Base-by-base conservation (phyloP, 2,329 filamentous ascomycete species). In the Rhynchosporium secalis region DNA sequence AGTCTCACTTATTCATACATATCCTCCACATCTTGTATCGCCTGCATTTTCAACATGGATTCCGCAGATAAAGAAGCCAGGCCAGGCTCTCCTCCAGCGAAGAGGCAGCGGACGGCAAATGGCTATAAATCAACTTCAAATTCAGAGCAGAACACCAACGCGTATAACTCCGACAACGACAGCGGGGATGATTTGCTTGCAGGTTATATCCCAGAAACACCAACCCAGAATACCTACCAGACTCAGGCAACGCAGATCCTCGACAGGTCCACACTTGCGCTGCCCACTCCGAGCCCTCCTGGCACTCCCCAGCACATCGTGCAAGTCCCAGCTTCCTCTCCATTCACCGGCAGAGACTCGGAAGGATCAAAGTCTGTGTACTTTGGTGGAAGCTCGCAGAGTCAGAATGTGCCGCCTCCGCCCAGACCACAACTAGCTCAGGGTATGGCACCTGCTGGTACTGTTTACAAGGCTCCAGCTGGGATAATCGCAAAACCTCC, bases 301-400 rank as follows among this genome's bases (percentile, higher is more conserved):
- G 46, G 31, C 28, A 65, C 64, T 5, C 68, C 62, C 65, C 71
- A 60, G 68, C 74, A 55, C 43, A 73, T 82, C 56, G 79, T 97
- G 61, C 93, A 96, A 75, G 93, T 97, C 3, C 87, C 89, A 36
- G 91, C 91, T n/a, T 97, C 93, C 3, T 97, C 94, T 0, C 93
- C 92, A 1, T 71, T 74, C 41, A 62, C 61, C 12, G 66, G 61
- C 4, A 60, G 59, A 54, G 62, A 68, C 56, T 52, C 62, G n/a
- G 55, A 55, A 26, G 36, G 60, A 48, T 43, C 57, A 8, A 51
- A 40, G 45, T 20, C 58, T 59, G 57, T 45, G 26, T 41, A 59
- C 26, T 43, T 48, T 45, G 40, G 46, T 41, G 48, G 26, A 38
- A 59, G 57, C 36, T 48, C 47, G n/a, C 40, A 59, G 26, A 28